Percentiles rank a stretch among this genome's conserved stretches.
Evolutionary conservation across 176 grass and related monocot genomes (phyloP).

Genomic region (Avena atlantica): DNA sequence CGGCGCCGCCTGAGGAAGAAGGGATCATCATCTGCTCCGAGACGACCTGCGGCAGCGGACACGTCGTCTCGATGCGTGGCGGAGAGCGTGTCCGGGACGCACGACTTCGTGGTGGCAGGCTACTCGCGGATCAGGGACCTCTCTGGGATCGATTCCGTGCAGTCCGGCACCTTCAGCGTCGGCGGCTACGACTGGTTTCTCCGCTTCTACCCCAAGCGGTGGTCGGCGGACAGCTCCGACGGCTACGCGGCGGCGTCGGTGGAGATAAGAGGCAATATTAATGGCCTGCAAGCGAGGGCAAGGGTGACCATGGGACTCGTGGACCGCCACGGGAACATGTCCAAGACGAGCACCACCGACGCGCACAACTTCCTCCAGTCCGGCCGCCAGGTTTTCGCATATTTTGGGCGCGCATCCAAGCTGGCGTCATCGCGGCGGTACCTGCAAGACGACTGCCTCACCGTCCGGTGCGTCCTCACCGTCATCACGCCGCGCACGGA

Average conservation of each 20-base stretch:
- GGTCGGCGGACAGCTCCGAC: not conserved
- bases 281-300: not conserved
- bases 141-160: not conserved
- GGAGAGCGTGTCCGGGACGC: too few relatives aligned
- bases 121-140: slow-evolving; percentile 1
- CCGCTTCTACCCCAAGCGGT: not conserved
- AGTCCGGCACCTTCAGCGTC: not conserved
- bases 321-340: not conserved
- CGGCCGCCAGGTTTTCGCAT: too few relatives aligned
- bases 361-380: accelerated
- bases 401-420: not conserved
- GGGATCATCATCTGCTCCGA: too few relatives aligned
- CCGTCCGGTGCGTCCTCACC: slow-evolving; percentile 23
- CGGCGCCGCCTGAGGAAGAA: too few relatives aligned
- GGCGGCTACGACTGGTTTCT: not conserved
- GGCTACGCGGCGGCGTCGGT: not conserved
- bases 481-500: not conserved
- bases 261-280: too few relatives aligned
- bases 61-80: too few relatives aligned
- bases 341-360: not conserved
- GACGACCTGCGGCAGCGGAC: too few relatives aligned
- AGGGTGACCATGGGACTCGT: not conserved
- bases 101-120: not conserved
- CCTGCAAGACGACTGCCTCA: not conserved
- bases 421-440: not conserved